Evolutionary conservation across 2,329 filamentous ascomycete genomes (phyloP), one percentile per base, ranked within the genome.

Genomic region (Nemania serpens): DNA sequence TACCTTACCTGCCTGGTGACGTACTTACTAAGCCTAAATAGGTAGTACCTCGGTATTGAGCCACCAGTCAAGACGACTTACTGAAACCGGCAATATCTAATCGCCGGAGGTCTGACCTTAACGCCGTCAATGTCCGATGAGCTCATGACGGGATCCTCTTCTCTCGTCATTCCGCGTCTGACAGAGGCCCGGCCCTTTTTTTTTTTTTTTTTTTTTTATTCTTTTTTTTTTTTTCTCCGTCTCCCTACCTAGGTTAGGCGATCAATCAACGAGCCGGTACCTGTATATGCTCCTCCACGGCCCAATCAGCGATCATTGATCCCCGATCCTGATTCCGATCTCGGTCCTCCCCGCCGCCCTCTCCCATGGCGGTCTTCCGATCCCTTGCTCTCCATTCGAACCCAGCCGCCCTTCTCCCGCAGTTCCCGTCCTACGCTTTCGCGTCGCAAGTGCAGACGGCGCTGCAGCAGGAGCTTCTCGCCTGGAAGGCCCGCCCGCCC

Each of bases 381-480:
- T 13, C 43, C 45, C 5, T 64, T 10, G 18, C 48, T n/a, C 58
- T 65, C 34, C 74, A 71, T 18, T 70, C 70, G 37, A 55, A 52
- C 54, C 58, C 65, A 29, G n/a, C 33, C 50, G 45, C 43, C 53
- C 59, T 41, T 57, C 69, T 29, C 58, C 70, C 55, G 53, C 66
- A 56, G 62, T 62, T 71, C 70, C 65, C 77, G 69, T 48, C 67
- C 69, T 81, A 81, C 69, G 67, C 68, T 50, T 70, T 75, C 18
- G 78, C 75, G 43, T 72, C 71, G 10, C 72, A 69, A 39, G 53
- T 80, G 51, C 78, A 81, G 64, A 70, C 74, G 18, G 65, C 68
- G 43, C 69, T 80, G 48, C 77, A 77, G 37, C 73, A 75, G 18
- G 78, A 78, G 37, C 82, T 89, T 61, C 84, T 91, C 48, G 76